These are phyloP conservation scores for Talaromyces piceae DNA, from an alignment of 2,329 filamentous ascomycete genomes.

Conservation along the genomic window DNA sequence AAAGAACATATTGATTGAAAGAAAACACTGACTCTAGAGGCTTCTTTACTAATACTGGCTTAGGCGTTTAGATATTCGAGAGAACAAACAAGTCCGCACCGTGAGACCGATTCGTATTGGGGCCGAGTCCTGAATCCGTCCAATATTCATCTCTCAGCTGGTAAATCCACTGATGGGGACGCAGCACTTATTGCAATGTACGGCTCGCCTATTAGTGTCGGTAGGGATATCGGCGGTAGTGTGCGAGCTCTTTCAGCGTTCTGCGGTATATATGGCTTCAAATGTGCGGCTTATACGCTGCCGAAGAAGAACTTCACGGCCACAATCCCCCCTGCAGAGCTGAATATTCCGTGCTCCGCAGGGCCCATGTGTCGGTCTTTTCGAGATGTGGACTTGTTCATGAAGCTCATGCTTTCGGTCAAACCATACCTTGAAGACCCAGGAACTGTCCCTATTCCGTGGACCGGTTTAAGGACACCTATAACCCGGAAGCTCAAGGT, in stretches of 20 bases:
- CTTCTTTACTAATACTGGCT: too few species aligned
- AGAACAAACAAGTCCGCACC: conserved; percentile 58
- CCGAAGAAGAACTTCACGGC: conserved; percentile 1
- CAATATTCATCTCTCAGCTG: conserved; percentile 20
- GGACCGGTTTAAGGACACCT: conserved; percentile 48
- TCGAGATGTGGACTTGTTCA: conserved; percentile 22
- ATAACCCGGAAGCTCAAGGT: conserved; percentile 46
- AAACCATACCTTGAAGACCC: conserved; percentile 27
- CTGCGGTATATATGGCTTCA: conserved; percentile 30
- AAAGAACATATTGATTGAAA: too few species aligned
- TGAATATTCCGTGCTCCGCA: conserved; percentile 14
- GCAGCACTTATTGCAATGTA: conserved; percentile 29
- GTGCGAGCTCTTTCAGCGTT: conserved; percentile 31
- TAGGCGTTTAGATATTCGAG: too few species aligned
- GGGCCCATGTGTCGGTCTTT: conserved; percentile 22
- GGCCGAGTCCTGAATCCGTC: conserved; percentile 19
- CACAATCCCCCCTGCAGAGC: conserved; percentile 14
- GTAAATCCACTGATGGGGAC: conserved; percentile 28
- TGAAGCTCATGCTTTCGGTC: conserved; percentile 25
- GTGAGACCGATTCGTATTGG: conserved; percentile 27
- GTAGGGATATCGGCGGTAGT: conserved; percentile 27
- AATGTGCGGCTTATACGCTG: conserved; percentile 16
- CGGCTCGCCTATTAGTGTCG: conserved; percentile 24
- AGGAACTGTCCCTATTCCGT: conserved; percentile 29
- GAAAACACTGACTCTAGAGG: too few species aligned